phyloP scores from a whole-genome alignment of 2,329 filamentous ascomycete species.

The Fusarium irregulare region DNA sequence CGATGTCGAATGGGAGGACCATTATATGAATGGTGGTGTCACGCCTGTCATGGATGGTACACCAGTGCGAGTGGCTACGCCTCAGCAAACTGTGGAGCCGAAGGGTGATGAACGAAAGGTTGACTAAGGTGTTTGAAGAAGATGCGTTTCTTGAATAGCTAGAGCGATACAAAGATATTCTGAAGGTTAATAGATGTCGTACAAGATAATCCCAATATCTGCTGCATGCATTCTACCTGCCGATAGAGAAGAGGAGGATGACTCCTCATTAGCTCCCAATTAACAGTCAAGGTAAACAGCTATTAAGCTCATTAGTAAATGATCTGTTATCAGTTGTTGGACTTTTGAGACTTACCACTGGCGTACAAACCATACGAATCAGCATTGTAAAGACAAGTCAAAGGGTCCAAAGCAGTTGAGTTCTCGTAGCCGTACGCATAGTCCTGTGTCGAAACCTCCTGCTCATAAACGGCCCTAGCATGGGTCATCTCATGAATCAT shows the following conservation, averaged over 20 bases:
- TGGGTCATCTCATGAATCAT: conserved; percentile 40
- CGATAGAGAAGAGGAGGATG: neutral
- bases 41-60: conserved; percentile 36
- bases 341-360: conserved; percentile 31
- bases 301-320: neutral
- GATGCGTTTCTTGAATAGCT: neutral
- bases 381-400: conserved; percentile 32
- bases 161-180: accelerated
- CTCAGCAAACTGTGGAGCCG: conserved; percentile 9
- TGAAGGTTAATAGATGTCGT: neutral
- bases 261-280: accelerated
- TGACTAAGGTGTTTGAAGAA: neutral
- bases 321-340: accelerated
- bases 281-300: neutral
- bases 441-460: conserved; percentile 26
- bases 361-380: conserved; percentile 36
- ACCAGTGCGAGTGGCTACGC: conserved; percentile 9
- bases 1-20: conserved; percentile 44
- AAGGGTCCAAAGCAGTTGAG: conserved; percentile 27
- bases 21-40: conserved; percentile 28
- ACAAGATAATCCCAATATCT: neutral
- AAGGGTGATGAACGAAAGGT: conserved; percentile 25
- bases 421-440: conserved; percentile 40
- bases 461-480: conserved; percentile 28
- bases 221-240: neutral